Evolutionary conservation across 208 protist genomes (phyloP), one percentile per base, ranked within the genome.

Genomic region (Borovskyia barvae): DNA sequence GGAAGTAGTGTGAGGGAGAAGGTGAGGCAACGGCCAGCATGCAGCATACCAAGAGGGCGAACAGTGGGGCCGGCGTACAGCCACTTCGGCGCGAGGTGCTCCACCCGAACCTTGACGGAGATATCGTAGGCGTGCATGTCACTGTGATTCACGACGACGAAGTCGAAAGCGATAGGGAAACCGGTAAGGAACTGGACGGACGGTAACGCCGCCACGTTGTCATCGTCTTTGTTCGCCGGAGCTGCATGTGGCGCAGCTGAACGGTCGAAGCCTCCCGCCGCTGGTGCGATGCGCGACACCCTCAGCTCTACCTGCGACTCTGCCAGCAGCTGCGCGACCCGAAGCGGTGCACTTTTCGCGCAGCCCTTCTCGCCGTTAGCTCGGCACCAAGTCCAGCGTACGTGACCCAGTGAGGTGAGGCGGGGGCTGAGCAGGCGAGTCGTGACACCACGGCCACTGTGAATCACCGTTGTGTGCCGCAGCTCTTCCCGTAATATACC

Each of bases 51-150:
- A 15, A 90, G 51, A 4, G 66, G 73, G 26, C 41, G 58, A n/a
- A 77, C 17, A n/a, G 77, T 63, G 7, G 76, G 69, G 0, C 82
- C 86, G n/a, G 75, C 63, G 75, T 93, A 90, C 41, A 89, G 61
- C 67, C 64, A 85, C 39, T 76, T 54, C 36, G 82, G 77, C 6
- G 68, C 77, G 36, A 93, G 61, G 19, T 54, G 36, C 58, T 90
- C 86, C 46, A 81, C 73, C n/a, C 80, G 71, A 14, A 90, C 66
- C 43, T 87, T 85, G 25, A 90, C 51, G 9, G 72, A 66, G 20
- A 88, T 47, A 45, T 86, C 75, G 47, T 72, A 56, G 54, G 48
- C 52, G 32, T 56, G 37, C 35, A 66, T 14, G 6, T 46, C 22
- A 57, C 53, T 63, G 54, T 83, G 66, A 52, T 77, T 76, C 17